Evolutionary conservation across 73 alveolate genomes (phyloP).

Genomic region (Paramecium biaurelia): DNA sequence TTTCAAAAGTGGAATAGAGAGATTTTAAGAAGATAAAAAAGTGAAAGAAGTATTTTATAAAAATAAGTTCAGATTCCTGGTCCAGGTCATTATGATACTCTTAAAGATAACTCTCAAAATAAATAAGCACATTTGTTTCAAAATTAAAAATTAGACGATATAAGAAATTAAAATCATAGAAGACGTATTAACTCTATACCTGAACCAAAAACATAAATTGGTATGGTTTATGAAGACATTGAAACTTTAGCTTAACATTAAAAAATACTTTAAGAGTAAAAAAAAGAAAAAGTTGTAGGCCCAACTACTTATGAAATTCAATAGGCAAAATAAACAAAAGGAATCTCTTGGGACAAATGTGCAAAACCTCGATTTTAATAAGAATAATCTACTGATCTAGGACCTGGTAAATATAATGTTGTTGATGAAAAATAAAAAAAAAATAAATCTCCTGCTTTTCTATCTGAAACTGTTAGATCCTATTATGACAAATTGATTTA

Average conservation of each 20-base stretch:
- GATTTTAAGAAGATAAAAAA: not conserved
- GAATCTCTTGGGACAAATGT: not conserved
- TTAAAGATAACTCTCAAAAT: not conserved
- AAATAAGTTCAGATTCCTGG: not conserved
- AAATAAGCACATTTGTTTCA: not conserved
- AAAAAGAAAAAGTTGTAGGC: not conserved
- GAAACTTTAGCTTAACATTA: slow-evolving; percentile 44
- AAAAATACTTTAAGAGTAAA: not conserved
- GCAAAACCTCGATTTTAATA: not conserved
- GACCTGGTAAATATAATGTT: slow-evolving; percentile 8
- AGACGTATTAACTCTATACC: not conserved
- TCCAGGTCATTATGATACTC: slow-evolving; percentile 2
- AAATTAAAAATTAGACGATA: not conserved
- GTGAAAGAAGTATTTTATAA: not conserved
- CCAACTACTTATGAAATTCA: not conserved
- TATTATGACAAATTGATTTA: not conserved
- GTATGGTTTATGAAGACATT: not conserved
- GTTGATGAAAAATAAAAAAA: not conserved
- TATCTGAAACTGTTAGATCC: slow-evolving; percentile 23
- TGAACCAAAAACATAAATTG: not conserved
- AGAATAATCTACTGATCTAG: not conserved
- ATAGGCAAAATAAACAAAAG: not conserved
- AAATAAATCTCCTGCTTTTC: slow-evolving; percentile 12
- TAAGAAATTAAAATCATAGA: not conserved
- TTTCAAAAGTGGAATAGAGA: not conserved